These are phyloP conservation scores for Nitzschia palea DNA, from an alignment of 108 stramenopile genomes.

Conservation along the genomic window DNA sequence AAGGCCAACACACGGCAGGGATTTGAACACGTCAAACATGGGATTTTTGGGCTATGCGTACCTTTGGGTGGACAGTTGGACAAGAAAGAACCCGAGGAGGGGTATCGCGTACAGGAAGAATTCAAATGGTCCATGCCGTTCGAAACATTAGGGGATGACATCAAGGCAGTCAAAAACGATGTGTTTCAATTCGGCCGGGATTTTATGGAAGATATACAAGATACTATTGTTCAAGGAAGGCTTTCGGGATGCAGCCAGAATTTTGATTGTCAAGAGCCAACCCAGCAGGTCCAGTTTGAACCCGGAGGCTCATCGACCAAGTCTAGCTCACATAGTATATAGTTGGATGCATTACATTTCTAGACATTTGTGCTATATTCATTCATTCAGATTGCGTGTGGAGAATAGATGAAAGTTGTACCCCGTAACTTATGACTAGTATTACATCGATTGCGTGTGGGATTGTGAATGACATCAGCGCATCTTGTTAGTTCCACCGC, in stretches of 20 bases:
- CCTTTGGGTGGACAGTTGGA: neutral
- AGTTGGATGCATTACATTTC: too few relatives aligned
- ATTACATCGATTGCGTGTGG: too few relatives aligned
- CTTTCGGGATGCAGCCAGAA: neutral
- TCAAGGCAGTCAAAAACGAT: slow-evolving; percentile 18
- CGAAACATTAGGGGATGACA: slow-evolving; percentile 29
- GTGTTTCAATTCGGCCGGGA: slow-evolving; percentile 14
- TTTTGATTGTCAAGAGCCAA: neutral
- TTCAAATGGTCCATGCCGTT: slow-evolving; percentile 23
- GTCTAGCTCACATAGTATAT: too few relatives aligned
- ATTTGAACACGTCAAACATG: slow-evolving; percentile 24
- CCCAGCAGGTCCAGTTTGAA: too few relatives aligned
- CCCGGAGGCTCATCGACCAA: too few relatives aligned
- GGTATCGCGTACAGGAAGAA: neutral
- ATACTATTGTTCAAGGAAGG: neutral
- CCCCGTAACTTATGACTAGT: too few relatives aligned
- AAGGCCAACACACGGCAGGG: slow-evolving; percentile 52
- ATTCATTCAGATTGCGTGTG: too few relatives aligned
- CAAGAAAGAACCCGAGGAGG: neutral
- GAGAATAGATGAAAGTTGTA: too few relatives aligned
- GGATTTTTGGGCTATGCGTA: neutral
- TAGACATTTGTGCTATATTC: too few relatives aligned
- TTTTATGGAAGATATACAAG: slow-evolving; percentile 10
- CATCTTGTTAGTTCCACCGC: too few relatives aligned
- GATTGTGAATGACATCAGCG: too few relatives aligned